These are phyloP conservation scores for Zoysia japonica DNA, from an alignment of 176 grass and related monocot species.

Conservation along the genomic window DNA sequence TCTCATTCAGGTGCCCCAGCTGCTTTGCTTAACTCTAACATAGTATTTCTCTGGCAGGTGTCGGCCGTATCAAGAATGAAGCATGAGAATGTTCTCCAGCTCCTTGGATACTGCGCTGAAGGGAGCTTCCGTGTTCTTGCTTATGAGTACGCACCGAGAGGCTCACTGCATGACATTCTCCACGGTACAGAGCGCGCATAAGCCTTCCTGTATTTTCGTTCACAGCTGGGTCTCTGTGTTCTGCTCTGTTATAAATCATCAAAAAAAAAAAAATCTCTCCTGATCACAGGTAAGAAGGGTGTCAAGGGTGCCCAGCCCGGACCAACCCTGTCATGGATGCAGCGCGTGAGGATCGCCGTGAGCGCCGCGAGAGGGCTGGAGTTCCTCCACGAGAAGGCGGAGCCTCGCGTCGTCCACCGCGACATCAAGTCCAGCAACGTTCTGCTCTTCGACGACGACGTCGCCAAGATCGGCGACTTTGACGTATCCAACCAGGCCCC, in stretches of 20 bases:
- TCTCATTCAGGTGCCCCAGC: not conserved
- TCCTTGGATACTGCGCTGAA: slow-evolving; percentile 68
- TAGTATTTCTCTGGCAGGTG: slow-evolving; percentile 42
- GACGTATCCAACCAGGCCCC: slow-evolving; percentile 76
- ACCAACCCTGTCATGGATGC: slow-evolving; percentile 61
- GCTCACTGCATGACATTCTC: slow-evolving; percentile 85
- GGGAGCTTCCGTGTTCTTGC: slow-evolving; percentile 77
- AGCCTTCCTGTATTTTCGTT: not conserved
- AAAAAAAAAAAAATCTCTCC: not conserved
- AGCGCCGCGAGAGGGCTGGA: slow-evolving; percentile 66
- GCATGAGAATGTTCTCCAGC: slow-evolving; percentile 77
- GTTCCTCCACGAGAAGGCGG: slow-evolving; percentile 78
- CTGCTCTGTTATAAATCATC: slow-evolving; percentile 1
- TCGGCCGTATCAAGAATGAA: slow-evolving; percentile 76
- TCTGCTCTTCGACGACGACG: slow-evolving; percentile 66
- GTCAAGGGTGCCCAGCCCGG: slow-evolving; percentile 78
- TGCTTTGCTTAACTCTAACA: not conserved
- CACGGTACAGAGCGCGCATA: slow-evolving; percentile 51
- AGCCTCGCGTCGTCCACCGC: slow-evolving; percentile 73
- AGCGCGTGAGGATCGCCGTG: slow-evolving; percentile 64
- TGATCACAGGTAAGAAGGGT: slow-evolving; percentile 68
- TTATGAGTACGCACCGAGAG: slow-evolving; percentile 75
- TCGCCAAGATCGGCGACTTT: slow-evolving; percentile 69
- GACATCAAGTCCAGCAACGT: slow-evolving; percentile 95
- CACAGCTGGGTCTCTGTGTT: not conserved